Evolutionary conservation across 1,139 yeast genomes (phyloP), one percentile per base, ranked within the genome.

Genomic region (Candida mesenterica): DNA sequence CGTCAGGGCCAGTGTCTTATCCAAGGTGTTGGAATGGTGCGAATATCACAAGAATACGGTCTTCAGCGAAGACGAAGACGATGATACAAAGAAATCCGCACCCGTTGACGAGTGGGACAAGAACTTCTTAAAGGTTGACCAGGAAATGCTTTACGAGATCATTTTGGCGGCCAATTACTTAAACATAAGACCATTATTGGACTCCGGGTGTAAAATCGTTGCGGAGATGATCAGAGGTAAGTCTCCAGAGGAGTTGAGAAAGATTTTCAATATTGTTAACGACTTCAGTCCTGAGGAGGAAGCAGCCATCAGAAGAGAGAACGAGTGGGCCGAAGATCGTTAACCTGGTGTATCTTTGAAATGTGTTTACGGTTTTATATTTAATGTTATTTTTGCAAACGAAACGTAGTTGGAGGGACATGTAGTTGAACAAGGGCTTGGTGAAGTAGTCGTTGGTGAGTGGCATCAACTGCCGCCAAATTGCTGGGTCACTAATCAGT

Each of bases 311-410:
- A 83, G 95, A 57, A 79, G 96, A 55, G 98, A 92, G 63, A 92
- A 92, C 59, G 98, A 92, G 62, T 92, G 98, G 98, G 98, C 98
- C 16, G 98, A 92, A 61, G 98, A 92, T 61, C 89, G 96, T 57
- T 89, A 61, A 60, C n/a, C 12, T 13, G 22, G 6, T 19, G 6
- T 19, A 6, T 6, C 22, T 19, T 19, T 19, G 22, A 9, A 19
- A 19, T 19, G 22, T 19, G 22, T 19, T 6, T 19, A 19, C 9
- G 22, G 22, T 6, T 19, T 19, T 19, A 6, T 6, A 6, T 6
- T 19, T 19, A 19, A 19, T 6, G 22, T 19, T 6, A 6, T 19
- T 6, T 19, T 19, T 19, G 22, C n/a, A n/a, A n/a, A n/a, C n/a
- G n/a, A n/a, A n/a, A n/a, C n/a, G n/a, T n/a, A n/a, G n/a, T n/a